phyloP scores from a whole-genome alignment of 75 land plant species.

The Pseudotsuga menziesii region DNA sequence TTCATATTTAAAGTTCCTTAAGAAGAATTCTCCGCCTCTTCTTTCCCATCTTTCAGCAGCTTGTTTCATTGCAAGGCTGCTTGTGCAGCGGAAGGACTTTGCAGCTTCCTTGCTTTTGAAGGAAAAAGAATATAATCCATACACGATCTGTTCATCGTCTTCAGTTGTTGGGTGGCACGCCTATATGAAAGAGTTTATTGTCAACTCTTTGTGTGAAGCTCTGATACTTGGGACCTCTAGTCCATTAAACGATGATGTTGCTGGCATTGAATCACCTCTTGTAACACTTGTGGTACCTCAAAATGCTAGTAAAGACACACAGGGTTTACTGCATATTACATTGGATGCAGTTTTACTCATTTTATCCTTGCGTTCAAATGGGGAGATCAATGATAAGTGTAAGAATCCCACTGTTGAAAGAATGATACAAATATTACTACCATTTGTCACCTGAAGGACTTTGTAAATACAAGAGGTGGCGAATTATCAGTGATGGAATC shows the following conservation, averaged over 20 bases:
- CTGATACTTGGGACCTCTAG: slow-evolving; percentile 19
- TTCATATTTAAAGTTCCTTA: slow-evolving; percentile 23
- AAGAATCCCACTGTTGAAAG: slow-evolving; percentile 10
- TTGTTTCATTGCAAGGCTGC: slow-evolving; percentile 20
- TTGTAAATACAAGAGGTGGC: too few relatives aligned
- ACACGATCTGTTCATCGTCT: not conserved
- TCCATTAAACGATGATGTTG: slow-evolving; percentile 9
- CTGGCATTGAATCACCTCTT: slow-evolving; percentile 7
- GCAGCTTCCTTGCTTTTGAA: slow-evolving; percentile 13
- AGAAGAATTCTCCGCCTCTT: slow-evolving; percentile 18
- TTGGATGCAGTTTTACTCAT: slow-evolving; percentile 24
- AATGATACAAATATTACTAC: slow-evolving; percentile 16
- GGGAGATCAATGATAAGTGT: not conserved
- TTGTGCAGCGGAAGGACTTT: slow-evolving; percentile 16
- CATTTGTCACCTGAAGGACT: slow-evolving; percentile 7
- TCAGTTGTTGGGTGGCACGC: not conserved
- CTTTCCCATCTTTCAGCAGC: slow-evolving; percentile 19
- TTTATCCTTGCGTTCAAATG: slow-evolving; percentile 6
- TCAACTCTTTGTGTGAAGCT: slow-evolving; percentile 24
- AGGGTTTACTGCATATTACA: slow-evolving; percentile 6
- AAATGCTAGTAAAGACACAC: slow-evolving; percentile 2
- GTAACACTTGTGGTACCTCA: slow-evolving; percentile 27
- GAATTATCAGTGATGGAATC: too few relatives aligned
- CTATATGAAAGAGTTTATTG: slow-evolving; percentile 13
- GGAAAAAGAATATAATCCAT: not conserved